Evolutionary conservation across 2,329 filamentous ascomycete species (phyloP).

Genomic region (Talaromyces piceae): DNA sequence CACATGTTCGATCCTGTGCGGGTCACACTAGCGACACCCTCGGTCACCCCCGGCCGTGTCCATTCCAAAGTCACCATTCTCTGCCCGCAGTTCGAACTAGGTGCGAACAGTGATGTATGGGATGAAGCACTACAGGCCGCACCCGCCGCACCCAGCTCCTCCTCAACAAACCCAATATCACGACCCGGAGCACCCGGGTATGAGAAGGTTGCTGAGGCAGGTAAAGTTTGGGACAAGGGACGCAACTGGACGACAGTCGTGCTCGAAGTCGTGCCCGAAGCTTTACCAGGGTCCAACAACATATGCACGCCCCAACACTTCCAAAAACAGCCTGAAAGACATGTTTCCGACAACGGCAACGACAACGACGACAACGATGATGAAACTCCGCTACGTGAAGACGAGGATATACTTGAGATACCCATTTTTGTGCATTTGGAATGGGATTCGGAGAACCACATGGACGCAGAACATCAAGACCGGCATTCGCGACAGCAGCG

Average conservation of each 20-base stretch:
- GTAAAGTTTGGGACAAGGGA: slow-evolving; percentile 92
- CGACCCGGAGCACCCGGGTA: slow-evolving; percentile 29
- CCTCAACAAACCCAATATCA: slow-evolving; percentile 21
- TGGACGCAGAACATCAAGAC: slow-evolving; percentile 18
- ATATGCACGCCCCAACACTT: neutral
- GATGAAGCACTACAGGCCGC: slow-evolving; percentile 70
- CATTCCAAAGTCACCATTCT: slow-evolving; percentile 79
- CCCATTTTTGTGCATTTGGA: slow-evolving; percentile 89
- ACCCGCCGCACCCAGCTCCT: slow-evolving; percentile 34
- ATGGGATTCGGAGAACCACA: slow-evolving; percentile 63
- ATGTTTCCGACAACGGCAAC: slow-evolving; percentile 17
- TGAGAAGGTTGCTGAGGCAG: slow-evolving; percentile 64
- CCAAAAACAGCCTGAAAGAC: slow-evolving; percentile 13
- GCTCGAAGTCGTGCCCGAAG: slow-evolving; percentile 71
- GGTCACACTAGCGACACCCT: slow-evolving; percentile 78
- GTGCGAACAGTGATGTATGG: slow-evolving; percentile 88
- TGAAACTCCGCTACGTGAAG: slow-evolving; percentile 33
- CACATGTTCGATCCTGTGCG: slow-evolving; percentile 87
- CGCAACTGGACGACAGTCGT: slow-evolving; percentile 94
- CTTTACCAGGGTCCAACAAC: slow-evolving; percentile 28
- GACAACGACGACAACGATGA: slow-evolving; percentile 24
- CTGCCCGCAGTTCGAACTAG: slow-evolving; percentile 89
- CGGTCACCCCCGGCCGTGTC: slow-evolving; percentile 68
- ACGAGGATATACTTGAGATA: slow-evolving; percentile 70
- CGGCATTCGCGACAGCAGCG: neutral